These are phyloP conservation scores for Hymenoscyphus linearis DNA, from an alignment of 2,329 filamentous ascomycete species.

Conservation along the genomic window DNA sequence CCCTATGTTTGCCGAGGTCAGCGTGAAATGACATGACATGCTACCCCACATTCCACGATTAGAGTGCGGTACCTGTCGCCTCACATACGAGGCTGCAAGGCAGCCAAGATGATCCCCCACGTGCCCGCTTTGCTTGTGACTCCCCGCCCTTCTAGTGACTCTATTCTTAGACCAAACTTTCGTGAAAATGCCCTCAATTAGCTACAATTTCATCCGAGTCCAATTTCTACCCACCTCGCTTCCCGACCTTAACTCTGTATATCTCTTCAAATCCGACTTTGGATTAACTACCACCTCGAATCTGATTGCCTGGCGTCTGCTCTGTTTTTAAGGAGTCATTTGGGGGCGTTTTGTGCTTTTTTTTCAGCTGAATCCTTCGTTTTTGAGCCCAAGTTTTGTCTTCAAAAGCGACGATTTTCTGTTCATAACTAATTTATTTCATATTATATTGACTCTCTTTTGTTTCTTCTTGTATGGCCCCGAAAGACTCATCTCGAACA, in stretches of 20 bases:
- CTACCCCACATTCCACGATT: too few species aligned
- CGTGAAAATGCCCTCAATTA: constrained; percentile 19
- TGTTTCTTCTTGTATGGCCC: constrained; percentile 3
- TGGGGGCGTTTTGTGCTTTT: neutral
- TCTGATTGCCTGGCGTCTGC: neutral
- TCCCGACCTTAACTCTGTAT: neutral
- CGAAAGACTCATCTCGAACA: constrained; percentile 4
- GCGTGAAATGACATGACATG: neutral
- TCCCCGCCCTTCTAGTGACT: neutral
- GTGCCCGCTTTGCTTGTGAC: neutral
- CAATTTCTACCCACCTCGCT: neutral
- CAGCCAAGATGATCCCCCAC: too few species aligned
- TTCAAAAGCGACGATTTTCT: neutral
- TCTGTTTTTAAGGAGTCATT: neutral
- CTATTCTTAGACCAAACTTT: neutral
- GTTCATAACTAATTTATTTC: neutral
- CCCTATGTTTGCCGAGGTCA: constrained; percentile 11
- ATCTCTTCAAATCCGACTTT: neutral
- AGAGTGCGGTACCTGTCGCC: too few species aligned
- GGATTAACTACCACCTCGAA: neutral
- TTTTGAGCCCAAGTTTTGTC: neutral
- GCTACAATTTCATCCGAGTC: constrained; percentile 8
- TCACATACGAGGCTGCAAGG: too few species aligned
- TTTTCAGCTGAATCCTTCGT: constrained; percentile 5
- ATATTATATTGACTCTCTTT: neutral